Percentiles rank a stretch among this genome's conserved stretches.
Conservation (phyloP, 2,329 filamentous ascomycete genomes). For the Pseudogymnoascus sp. region DNA sequence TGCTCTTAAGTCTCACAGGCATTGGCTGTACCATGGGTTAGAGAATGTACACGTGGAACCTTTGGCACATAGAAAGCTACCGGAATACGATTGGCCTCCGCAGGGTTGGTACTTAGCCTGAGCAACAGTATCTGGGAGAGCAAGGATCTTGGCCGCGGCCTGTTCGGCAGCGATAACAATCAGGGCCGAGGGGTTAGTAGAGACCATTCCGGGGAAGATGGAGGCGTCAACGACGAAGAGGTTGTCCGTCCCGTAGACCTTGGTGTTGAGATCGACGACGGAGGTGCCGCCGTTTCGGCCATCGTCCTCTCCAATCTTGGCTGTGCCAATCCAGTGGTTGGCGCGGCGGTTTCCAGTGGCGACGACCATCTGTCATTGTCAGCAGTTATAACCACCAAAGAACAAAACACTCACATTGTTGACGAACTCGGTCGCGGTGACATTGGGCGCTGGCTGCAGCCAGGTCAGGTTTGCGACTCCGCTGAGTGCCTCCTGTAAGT, state of each 20-base stretch:
- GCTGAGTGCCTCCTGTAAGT: conserved; percentile 47
- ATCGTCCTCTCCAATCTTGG: conserved; percentile 53
- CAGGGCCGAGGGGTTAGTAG: conserved; percentile 59
- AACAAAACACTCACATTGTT: conserved; percentile 34
- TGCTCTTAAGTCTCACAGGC: not conserved
- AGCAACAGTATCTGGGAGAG: conserved; percentile 22
- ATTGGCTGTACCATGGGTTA: conserved; percentile 11
- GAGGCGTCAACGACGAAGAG: conserved; percentile 61
- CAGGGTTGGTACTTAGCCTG: conserved; percentile 8
- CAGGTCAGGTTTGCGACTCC: conserved; percentile 49
- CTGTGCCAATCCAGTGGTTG: conserved; percentile 50
- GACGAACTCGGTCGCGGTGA: conserved; percentile 50
- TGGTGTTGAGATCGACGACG: conserved; percentile 57
- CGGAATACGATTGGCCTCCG: not conserved
- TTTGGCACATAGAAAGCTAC: not conserved
- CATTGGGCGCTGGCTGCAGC: conserved; percentile 45
- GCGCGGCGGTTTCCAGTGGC: conserved; percentile 33
- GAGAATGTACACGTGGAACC: not conserved
- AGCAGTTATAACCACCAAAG: not conserved
- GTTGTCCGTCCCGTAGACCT: conserved; percentile 62
- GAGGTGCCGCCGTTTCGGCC: conserved; percentile 46
- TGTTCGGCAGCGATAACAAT: conserved; percentile 59
- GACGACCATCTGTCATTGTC: conserved; percentile 15
- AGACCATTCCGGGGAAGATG: conserved; percentile 62
- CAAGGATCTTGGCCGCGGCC: conserved; percentile 46